These are phyloP conservation scores for Aspergillus homomorphus DNA, from an alignment of 495 filamentous ascomycete species.

Conservation along the genomic window DNA sequence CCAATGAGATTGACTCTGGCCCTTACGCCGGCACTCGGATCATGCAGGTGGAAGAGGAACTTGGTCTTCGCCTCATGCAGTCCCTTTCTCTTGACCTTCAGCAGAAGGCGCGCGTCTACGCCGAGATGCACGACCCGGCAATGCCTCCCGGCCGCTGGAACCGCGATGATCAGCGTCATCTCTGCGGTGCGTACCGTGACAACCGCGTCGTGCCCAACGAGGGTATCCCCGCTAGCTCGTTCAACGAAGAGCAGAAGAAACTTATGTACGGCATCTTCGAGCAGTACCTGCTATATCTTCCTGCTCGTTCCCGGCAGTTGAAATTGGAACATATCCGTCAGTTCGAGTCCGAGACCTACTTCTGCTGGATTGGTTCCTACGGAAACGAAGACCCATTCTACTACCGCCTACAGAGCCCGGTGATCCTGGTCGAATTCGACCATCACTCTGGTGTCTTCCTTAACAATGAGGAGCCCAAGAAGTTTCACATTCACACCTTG, in stretches of 20 bases:
- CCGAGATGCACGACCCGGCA: constrained; percentile 51
- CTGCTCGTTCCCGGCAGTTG: constrained; percentile 45
- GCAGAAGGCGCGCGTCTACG: constrained; percentile 52
- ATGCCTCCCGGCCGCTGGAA: constrained; percentile 73
- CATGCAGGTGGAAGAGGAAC: constrained; percentile 59
- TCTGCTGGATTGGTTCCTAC: constrained; percentile 70
- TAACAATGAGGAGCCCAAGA: constrained; percentile 66
- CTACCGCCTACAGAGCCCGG: constrained; percentile 70
- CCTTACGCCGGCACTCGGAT: constrained; percentile 59
- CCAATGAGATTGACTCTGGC: constrained; percentile 66
- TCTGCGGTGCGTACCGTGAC: constrained; percentile 72
- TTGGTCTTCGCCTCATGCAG: constrained; percentile 67
- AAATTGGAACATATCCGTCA: constrained; percentile 49
- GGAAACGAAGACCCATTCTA: constrained; percentile 69
- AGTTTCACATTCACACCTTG: constrained; percentile 75
- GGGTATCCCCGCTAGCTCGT: constrained; percentile 48
- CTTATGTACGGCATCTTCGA: constrained; percentile 54
- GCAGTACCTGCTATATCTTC: constrained; percentile 64
- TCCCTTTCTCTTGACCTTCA: constrained; percentile 48
- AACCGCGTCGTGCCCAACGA: constrained; percentile 75
- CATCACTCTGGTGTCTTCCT: constrained; percentile 78
- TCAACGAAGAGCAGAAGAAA: constrained; percentile 46
- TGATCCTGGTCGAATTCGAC: constrained; percentile 72
- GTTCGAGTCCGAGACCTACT: constrained; percentile 65
- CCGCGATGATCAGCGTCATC: constrained; percentile 67